Evolutionary conservation across 2,329 filamentous ascomycete genomes (phyloP), one percentile per base, ranked within the genome.

Genomic region (Nemania serpens): DNA sequence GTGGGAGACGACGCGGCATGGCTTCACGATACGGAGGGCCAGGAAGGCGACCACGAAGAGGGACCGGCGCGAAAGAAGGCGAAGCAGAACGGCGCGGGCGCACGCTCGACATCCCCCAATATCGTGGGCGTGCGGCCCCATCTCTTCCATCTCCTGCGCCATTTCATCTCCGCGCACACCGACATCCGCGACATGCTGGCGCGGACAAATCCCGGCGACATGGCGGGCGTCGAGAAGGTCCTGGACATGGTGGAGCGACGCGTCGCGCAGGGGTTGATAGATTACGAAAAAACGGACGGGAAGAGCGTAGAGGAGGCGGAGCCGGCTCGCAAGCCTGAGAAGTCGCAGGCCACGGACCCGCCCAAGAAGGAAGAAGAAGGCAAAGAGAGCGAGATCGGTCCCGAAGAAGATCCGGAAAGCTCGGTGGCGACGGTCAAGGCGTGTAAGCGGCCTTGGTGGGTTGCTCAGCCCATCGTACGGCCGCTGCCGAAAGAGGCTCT

Each of bases 401-500:
- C 48, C 45, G 76, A 59, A 68, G 75, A 73, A 1, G 80, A 83
- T 48, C 76, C 77, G 0, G 81, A 87, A 70, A 88, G 84, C 73
- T 90, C 88, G 4, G 77, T 86, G 17, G 87, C 84, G 9, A 87
- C 90, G 0, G 87, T 95, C 25, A 85, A 84, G 57, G 81, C 85
- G 62, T 96, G 92, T 71, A 89, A 88, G 73, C 79, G 92, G 65
- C 93, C 93, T 1, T 97, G 88, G 85, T 97, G 92, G 91, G 83
- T 97, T 3, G 92, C 88, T 54, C 93, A 98, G 78, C 89, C 94
- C 3, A 91, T 96, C 70, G 84, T 97, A 6, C 81, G 93, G 58
- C 93, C 93, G 42, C 75, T 97, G 70, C 95, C 95, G 0, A 90
- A 90, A 68, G 94, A 98, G 78, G 95, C 95, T 2, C 71, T 95